Conservation (phyloP, 2,329 filamentous ascomycete species). For the Penicillium sp. region DNA sequence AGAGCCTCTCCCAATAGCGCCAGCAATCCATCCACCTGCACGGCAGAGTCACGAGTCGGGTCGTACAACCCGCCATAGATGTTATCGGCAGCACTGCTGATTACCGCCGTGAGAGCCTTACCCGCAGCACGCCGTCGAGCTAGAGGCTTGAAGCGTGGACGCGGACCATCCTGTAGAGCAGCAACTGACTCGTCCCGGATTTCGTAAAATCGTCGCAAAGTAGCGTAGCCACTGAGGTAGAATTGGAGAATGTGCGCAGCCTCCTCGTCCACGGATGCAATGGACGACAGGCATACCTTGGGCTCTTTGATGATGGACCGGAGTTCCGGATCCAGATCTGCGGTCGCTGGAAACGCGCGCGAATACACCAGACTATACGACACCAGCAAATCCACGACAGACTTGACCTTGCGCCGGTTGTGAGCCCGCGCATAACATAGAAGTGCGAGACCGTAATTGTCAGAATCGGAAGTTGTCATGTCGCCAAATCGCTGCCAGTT, state of each 20-base stretch:
- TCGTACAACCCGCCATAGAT: constrained; percentile 90
- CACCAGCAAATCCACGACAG: constrained; percentile 79
- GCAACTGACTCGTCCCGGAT: constrained; percentile 66
- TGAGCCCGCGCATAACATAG: constrained; percentile 89
- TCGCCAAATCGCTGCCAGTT: constrained; percentile 69
- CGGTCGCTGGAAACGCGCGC: constrained; percentile 65
- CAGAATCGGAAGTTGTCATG: constrained; percentile 62
- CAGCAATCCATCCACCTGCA: constrained; percentile 81
- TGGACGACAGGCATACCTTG: constrained; percentile 62
- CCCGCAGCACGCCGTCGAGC: constrained; percentile 64
- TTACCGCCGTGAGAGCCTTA: constrained; percentile 70
- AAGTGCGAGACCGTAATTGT: constrained; percentile 77
- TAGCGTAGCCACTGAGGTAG: constrained; percentile 87
- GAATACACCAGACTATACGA: constrained; percentile 84
- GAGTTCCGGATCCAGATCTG: constrained; percentile 68
- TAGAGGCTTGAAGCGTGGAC: constrained; percentile 47
- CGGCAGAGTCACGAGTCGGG: constrained; percentile 68
- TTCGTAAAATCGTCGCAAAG: constrained; percentile 82
- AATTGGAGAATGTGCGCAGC: constrained; percentile 78
- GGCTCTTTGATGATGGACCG: constrained; percentile 64
- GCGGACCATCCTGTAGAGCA: constrained; percentile 34
- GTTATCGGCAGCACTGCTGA: constrained; percentile 79
- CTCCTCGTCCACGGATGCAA: constrained; percentile 69
- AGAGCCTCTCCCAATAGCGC: constrained; percentile 77
- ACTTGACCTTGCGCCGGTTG: constrained; percentile 68